phyloP scores from a whole-genome alignment of 2,329 filamentous ascomycete genomes.

The Geosmithia morbida region DNA sequence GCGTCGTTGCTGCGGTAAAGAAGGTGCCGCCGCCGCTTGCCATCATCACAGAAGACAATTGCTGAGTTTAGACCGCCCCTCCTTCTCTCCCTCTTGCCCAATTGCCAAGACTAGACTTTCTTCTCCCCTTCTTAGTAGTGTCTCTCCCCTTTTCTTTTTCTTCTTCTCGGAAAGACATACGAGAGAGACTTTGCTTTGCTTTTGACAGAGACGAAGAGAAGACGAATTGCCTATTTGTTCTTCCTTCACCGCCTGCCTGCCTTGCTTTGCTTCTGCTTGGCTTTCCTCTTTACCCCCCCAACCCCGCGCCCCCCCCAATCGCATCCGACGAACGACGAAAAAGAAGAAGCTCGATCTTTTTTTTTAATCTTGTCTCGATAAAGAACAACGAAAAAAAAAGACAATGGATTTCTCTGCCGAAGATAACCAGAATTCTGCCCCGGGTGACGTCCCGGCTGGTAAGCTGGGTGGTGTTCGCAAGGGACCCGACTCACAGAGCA shows the following conservation, averaged over 20 bases:
- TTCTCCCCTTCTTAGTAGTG: no score
- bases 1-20: slow-evolving; percentile 18
- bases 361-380: no score
- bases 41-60: neutral
- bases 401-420: slow-evolving; percentile 30
- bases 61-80: neutral
- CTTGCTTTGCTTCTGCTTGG: neutral
- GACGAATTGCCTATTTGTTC: neutral
- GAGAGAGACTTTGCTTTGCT: no score
- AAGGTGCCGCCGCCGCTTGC: neutral
- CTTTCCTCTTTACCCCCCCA: neutral
- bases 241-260: neutral
- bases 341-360: no score
- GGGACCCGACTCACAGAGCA: slow-evolving; percentile 54
- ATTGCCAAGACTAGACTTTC: neutral
- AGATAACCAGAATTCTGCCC: slow-evolving; percentile 53
- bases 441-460: slow-evolving; percentile 43
- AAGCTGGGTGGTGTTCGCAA: slow-evolving; percentile 45
- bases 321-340: neutral
- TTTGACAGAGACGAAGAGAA: neutral
- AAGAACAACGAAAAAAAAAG: neutral
- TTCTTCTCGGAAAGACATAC: no score
- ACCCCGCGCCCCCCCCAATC: neutral
- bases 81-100: neutral
- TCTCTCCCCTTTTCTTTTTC: no score